Evolutionary conservation across 225 moss, liverwort and hornwort species (phyloP).

Genomic region (Pleurozium schreberi): DNA sequence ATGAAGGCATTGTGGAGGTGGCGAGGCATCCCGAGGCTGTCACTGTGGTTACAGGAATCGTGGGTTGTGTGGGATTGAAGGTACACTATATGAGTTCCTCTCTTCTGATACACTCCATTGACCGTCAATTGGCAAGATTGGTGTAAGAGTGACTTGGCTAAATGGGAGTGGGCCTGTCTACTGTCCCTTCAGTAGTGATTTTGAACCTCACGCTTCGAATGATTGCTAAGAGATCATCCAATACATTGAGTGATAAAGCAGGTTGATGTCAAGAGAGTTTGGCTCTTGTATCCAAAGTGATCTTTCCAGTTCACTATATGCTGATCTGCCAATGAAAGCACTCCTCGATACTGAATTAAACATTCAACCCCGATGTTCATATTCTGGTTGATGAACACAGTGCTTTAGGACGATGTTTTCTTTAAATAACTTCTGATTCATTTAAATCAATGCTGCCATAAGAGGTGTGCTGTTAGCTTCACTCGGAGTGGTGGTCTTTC

Average conservation of each 20-base stretch:
- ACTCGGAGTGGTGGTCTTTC: not conserved
- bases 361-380: not conserved
- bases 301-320: not conserved
- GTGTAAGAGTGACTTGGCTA: not conserved
- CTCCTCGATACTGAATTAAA: not conserved
- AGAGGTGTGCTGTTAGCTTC: not conserved
- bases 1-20: constrained; percentile 75
- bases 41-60: constrained; percentile 91
- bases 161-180: not conserved
- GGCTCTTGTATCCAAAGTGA: not conserved
- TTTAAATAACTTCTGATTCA: not conserved
- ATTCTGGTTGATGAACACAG: not conserved
- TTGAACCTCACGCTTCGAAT: not conserved
- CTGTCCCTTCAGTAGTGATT: not conserved
- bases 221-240: not conserved
- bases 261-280: not conserved
- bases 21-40: constrained; percentile 91
- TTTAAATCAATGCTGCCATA: not conserved
- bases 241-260: not conserved
- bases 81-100: constrained; percentile 10
- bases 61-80: constrained; percentile 91
- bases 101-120: not conserved
- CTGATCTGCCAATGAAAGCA: not conserved
- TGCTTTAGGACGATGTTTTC: not conserved
- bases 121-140: not conserved